Base-by-base conservation (phyloP, 805 yeast species). In the Kazachstania africana region DNA sequence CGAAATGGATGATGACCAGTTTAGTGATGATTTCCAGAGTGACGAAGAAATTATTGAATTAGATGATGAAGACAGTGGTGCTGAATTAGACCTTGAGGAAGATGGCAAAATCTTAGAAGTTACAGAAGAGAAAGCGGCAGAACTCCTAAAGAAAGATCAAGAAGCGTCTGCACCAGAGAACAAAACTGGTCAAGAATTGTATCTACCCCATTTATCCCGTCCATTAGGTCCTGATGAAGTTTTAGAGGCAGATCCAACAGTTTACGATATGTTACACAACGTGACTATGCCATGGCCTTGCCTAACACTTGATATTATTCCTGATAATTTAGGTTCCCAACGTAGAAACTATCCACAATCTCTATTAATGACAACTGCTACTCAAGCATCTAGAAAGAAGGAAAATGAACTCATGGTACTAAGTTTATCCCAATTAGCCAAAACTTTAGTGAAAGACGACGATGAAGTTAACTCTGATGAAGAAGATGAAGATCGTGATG, bases 211-310 rank as follows among this genome's bases (percentile, higher is more conserved):
- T 53, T 70, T 75, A 59, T 78, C 91, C 17, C 75, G 72, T 47
- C 95, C 95, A 5, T 66, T 91, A 43, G 96, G 95, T 1, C 93
- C 94, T 2, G 94, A 84, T 60, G 97, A 91, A 62, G 93, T 80
- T 9, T 66, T 91, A 51, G 96, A 88, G 60, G 95, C 97, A 1
- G 98, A 91, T 60, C 95, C 95, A 27, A 65, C 85, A 6, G 95
- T 88, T 3, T 91, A 91, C 55, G 94, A 88, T 49, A 91, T 91
- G 97, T 63, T 91, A 36, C 98, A 91, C 57, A 82, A 81, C 47
- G 83, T 88, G 37, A 82, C 82, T 55, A 63, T 88, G 57, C 93
- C 94, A 47, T 91, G 97, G 97, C 97, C 98, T 9, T 85, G 96
- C 60, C 62, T 91, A 52, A 84, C 96, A 3, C 65, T 91, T 37